Evolutionary conservation across 176 grass and related monocot genomes (phyloP), one percentile per base, ranked within the genome.

Genomic region (Zizania latifolia): DNA sequence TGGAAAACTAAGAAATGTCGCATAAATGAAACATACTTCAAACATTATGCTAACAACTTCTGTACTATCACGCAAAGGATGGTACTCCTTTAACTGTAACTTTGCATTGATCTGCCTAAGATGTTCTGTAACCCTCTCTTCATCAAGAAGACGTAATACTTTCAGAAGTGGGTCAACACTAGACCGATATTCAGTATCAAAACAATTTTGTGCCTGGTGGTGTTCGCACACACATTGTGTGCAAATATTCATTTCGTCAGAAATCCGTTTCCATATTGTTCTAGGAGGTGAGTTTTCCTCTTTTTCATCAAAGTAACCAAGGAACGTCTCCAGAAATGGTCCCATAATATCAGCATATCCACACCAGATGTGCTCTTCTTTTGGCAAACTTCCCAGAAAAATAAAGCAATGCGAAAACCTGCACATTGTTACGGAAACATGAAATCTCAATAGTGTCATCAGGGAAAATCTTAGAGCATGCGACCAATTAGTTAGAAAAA

Each of bases 391-490:
- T 26, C 83, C 77, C 79, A 98, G 75, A 76, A 94, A 94, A 51
- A 87, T 74, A 31, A 94, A 98, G 40, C 82, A 93, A 86, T 98
- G 86, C 26, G 86, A 86, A 89, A 94, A 96, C 93, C 93, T 92
- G 84, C 66, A 87, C 59, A 35, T 69, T 58, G 58, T 82, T 71
- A 66, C 12, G 80, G 10, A 78, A 75, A 50, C 40, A 71, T 72
- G 44, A 72, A 71, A 27, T 40, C 9, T 89, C 22, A 73, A 19
- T 26, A 39, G 17, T 14, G 55, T 63, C n/a, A 72, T 45, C 48
- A 73, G 15, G 71, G 21, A 29, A 34, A 79, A 37, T 64, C 33
- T 43, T 58, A 71, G 19, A 26, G 13, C 22, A 32, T 17, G 70
- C 0, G 27, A 31, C 56, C 65, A 75, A 56, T 30, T 43, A 75